A percentile compares a stretch with the other conserved stretches of the same genome.
These are phyloP conservation scores for Eucalyptus tenuipes DNA, from an alignment of 345 rosid genomes.

Conservation along the genomic window DNA sequence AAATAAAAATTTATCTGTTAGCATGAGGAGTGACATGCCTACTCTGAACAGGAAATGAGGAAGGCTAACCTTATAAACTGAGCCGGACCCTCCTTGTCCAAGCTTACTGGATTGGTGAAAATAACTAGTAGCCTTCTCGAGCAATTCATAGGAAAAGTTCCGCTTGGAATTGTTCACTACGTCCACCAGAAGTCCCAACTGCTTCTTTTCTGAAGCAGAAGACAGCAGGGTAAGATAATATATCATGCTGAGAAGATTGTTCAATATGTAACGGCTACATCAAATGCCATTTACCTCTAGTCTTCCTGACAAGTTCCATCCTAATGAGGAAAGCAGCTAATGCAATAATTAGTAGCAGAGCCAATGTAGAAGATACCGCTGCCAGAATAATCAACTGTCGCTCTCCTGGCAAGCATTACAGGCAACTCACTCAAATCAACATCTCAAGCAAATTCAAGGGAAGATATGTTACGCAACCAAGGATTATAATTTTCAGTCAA, in stretches of 20 bases:
- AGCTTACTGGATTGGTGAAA: slow-evolving; percentile 55
- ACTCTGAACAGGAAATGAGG: background rate
- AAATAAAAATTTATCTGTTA: background rate
- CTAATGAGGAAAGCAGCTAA: slow-evolving; percentile 21
- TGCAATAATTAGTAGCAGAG: slow-evolving; percentile 31
- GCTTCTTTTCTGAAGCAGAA: slow-evolving; percentile 44
- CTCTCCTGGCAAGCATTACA: slow-evolving; percentile 19
- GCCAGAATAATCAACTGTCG: slow-evolving; percentile 41
- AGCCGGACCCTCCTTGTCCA: slow-evolving; percentile 93
- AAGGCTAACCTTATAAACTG: slow-evolving; percentile 57
- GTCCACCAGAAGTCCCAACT: slow-evolving; percentile 38
- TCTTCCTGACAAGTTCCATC: slow-evolving; percentile 27
- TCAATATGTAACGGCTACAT: background rate
- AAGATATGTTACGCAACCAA: background rate
- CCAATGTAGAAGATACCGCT: slow-evolving; percentile 29
- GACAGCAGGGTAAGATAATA: background rate
- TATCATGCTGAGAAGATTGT: background rate
- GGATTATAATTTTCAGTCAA: background rate
- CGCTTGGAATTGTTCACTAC: slow-evolving; percentile 60
- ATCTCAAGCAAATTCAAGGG: background rate
- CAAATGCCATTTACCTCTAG: slow-evolving; percentile 24
- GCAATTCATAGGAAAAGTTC: slow-evolving; percentile 62
- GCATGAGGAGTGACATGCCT: background rate
- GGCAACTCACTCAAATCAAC: background rate
- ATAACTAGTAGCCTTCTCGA: slow-evolving; percentile 74